Evolutionary conservation across 495 filamentous ascomycete genomes (phyloP).

Genomic region (Aspergillus cavernicola): DNA sequence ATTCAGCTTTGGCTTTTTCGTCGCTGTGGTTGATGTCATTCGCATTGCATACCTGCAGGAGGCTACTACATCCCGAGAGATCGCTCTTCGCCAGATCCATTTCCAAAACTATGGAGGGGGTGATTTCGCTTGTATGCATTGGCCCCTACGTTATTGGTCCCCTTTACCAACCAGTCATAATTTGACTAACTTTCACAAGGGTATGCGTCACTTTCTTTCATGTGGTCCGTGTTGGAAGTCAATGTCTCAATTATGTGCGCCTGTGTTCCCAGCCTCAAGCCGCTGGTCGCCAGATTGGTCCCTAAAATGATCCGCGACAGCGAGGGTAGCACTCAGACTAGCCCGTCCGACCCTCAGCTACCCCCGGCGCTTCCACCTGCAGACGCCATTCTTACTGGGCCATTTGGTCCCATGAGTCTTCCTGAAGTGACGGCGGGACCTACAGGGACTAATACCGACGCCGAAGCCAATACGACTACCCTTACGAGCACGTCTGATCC

Average conservation of each 20-base stretch:
- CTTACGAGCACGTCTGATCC: conserved; percentile 30
- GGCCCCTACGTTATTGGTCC: not conserved
- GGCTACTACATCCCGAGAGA: conserved; percentile 47
- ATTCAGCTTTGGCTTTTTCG: conserved; percentile 80
- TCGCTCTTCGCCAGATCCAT: conserved; percentile 30
- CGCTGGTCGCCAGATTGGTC: conserved; percentile 69
- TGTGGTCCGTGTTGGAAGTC: conserved; percentile 92
- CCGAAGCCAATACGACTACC: conserved; percentile 28
- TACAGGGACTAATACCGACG: conserved; percentile 17
- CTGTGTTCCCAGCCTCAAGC: conserved; percentile 86
- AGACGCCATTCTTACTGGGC: conserved; percentile 3
- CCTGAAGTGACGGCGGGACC: conserved; percentile 33
- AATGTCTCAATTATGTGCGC: conserved; percentile 85
- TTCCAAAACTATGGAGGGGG: conserved; percentile 28
- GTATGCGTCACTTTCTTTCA: conserved; percentile 80
- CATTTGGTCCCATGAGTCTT: not conserved
- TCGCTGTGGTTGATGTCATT: conserved; percentile 82
- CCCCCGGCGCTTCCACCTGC: conserved; percentile 9
- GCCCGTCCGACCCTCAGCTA: conserved; percentile 12
- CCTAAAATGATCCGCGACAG: conserved; percentile 64
- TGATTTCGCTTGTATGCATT: conserved; percentile 54
- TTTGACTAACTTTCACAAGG: conserved; percentile 29
- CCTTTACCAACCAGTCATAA: not conserved
- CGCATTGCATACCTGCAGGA: conserved; percentile 85
- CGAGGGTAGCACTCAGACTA: conserved; percentile 27